Evolutionary conservation across 495 filamentous ascomycete genomes (phyloP), one percentile per base, ranked within the genome.

Genomic region (Pseudevernia furfuracea): DNA sequence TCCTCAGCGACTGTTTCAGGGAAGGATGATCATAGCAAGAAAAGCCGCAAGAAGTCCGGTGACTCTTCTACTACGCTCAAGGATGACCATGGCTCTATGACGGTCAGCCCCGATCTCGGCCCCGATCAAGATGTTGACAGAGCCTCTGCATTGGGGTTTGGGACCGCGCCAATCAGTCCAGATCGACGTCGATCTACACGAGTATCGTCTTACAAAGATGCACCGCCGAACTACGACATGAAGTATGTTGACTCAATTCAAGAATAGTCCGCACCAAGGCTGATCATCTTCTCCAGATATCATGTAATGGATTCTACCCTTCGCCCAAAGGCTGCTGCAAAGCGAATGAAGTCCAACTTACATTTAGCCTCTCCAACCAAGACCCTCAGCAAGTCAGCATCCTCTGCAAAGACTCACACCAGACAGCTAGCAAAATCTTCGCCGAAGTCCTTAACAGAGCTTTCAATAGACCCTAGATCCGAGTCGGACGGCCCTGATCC

Each of bases 191-290:
- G 52, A 32, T 55, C 52, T 30, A 7, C 52, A 9, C 52, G 52
- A 34, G 30, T 55, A 55, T 55, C 28, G 28, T 53, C 30, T 4
- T 55, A 17, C 17, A 55, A 55, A 55, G 30, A 55, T 10, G 6
- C 28, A 55, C 52, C 39, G 15, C 61, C 53, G 3, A 58, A 63
- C n/a, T 63, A 63, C 19, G 52, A 58, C 28, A 58, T 46, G 53
- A 57, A 43, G 61, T 63, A 46, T 36, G 61, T 2, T 34, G 30
- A 55, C 28, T 7, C 17, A n/a, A 34, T 34, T 21, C 19, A 1
- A 21, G 3, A 4, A 10, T 1, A 21, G 7, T 34, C 17, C 15
- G 12, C 10, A 19, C 2, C 7, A 21, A 53, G 25, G 52, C 52
- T 55, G 21, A 55, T 5, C 9, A 4, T 5, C 25, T 21, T 21